A percentile compares a stretch with the other conserved stretches of the same genome.
Evolutionary conservation across 2,329 filamentous ascomycete genomes (phyloP).

Genomic region (Curvularia spicifera): DNA sequence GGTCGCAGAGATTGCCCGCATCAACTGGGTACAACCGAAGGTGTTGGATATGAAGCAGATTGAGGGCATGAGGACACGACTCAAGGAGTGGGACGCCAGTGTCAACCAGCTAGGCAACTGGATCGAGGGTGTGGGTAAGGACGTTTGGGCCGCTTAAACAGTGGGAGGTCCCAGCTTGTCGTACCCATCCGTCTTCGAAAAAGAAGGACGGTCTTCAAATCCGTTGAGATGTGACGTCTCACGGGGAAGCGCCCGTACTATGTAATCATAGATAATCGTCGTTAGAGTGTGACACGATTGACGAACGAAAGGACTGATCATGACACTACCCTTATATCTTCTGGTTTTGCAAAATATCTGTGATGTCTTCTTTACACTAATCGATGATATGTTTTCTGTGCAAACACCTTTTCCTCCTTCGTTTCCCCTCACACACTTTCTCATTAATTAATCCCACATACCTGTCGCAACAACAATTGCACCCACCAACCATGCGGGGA

Average conservation of each 20-base stretch:
- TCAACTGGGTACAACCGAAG: constrained; percentile 99
- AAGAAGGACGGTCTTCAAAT: constrained; percentile 8
- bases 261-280: constrained; percentile 30
- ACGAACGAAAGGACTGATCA: constrained; percentile 24
- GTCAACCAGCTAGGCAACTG: constrained; percentile 96
- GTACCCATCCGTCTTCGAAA: not conserved
- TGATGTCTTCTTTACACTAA: not conserved
- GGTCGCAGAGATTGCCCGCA: constrained; percentile 89
- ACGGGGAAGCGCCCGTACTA: constrained; percentile 9
- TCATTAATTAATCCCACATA: constrained; percentile 17
- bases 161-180: not conserved
- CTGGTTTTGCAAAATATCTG: not conserved
- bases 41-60: constrained; percentile 96
- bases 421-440: not conserved
- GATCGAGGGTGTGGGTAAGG: constrained; percentile 92
- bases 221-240: constrained; percentile 5
- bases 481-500: constrained; percentile 84
- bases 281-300: constrained; percentile 11
- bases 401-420: not conserved
- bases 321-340: constrained; percentile 9
- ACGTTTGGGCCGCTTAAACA: constrained; percentile 81
- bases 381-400: not conserved
- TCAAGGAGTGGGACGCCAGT: constrained; percentile 94
- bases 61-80: constrained; percentile 82
- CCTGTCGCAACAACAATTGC: constrained; percentile 40